Evolutionary conservation across 202 grass and related monocot species (phyloP), one percentile per base, ranked within the genome.

Genomic region (Setaria viridis): DNA sequence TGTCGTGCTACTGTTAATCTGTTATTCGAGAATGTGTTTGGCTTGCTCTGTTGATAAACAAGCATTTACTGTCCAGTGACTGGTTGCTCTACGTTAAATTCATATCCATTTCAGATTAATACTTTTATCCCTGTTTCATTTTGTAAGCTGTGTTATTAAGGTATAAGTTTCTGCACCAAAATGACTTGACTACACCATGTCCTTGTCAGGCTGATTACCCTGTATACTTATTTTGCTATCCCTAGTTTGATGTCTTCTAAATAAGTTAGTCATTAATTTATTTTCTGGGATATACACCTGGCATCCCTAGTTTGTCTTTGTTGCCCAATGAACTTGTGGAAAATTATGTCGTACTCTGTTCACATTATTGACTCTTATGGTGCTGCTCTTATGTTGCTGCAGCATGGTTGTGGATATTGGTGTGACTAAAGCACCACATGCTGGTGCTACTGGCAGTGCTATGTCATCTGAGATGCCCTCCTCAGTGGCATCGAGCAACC

Each of bases 401-500:
- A 91, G 89, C 85, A 91, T 91, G 89, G 62, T 29, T 80, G 76
- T 84, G 62, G 85, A 91, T 70, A 87, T 70, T 11, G 76, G 85
- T 64, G 85, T 19, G 14, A 76, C 76, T 80, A 85, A 91, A 84
- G 70, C 62, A 70, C 80, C 89, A 70, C 81, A 87, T 76, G 76
- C 63, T 84, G 80, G 80, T 56, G 55, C 76, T 76, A 87, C 85
- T 8, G 67, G 62, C 21, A 87, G 83, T 67, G 80, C 89, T 34
- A 85, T 91, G 62, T 88, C 93, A 84, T 93, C 93, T 50, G 93
- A 98, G 39, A 93, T 98, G 95, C 93, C 95, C 47, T 91, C 91
- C 66, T 94, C 93, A 76, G 93, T 81, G 33, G 93, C 93, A n/a
- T 98, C 95, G 84, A 95, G 89, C 87, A 98, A 87, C 84, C 95